These are phyloP conservation scores for Backusella tuberculispora DNA, from an alignment of 192 early-diverging fungal genomes.

Conservation along the genomic window DNA sequence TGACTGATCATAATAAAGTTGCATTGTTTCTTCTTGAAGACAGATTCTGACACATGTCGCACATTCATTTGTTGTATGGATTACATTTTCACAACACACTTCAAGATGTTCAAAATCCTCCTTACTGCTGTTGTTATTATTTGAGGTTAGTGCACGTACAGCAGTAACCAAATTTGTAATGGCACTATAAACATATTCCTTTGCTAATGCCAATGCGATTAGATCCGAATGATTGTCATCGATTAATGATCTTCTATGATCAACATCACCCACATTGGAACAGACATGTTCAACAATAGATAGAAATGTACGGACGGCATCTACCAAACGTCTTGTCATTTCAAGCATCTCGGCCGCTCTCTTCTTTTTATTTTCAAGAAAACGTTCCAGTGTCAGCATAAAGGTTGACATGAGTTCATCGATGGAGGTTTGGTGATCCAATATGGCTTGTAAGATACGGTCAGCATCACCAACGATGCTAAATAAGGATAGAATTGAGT, in stretches of 20 bases:
- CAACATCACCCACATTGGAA: slow-evolving; percentile 26
- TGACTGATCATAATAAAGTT: background rate
- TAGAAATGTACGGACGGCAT: slow-evolving; percentile 39
- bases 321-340: slow-evolving; percentile 40
- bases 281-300: slow-evolving; percentile 41
- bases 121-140: background rate
- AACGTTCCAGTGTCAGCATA: slow-evolving; percentile 19
- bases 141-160: slow-evolving; percentile 29
- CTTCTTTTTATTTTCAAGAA: background rate
- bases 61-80: slow-evolving; percentile 32
- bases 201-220: slow-evolving; percentile 36
- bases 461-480: slow-evolving; percentile 18
- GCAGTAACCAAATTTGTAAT: slow-evolving; percentile 43
- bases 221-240: slow-evolving; percentile 33
- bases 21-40: background rate
- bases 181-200: slow-evolving; percentile 43
- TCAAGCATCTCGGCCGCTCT: slow-evolving; percentile 35
- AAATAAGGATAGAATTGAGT: slow-evolving; percentile 22
- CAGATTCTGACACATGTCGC: slow-evolving; percentile 19
- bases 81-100: slow-evolving; percentile 24
- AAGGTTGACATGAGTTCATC: slow-evolving; percentile 15
- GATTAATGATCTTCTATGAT: slow-evolving; percentile 17
- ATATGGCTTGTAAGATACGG: slow-evolving; percentile 23
- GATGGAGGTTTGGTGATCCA: slow-evolving; percentile 25
- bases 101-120: slow-evolving; percentile 21